Base-by-base conservation (phyloP, 345 rosid genomes). In the Barbarea vulgaris region DNA sequence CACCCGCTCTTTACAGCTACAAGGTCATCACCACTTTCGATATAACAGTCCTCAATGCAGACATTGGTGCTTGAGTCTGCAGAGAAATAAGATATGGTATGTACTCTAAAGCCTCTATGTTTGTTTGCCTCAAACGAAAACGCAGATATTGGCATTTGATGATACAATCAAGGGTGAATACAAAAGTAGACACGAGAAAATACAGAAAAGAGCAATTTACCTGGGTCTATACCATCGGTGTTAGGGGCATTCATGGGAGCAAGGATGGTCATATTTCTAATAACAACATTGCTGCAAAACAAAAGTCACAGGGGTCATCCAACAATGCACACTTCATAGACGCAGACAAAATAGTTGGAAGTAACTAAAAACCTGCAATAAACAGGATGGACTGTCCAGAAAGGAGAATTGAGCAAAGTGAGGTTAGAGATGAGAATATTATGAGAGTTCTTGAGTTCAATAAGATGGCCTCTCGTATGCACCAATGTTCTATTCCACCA, bases 171-270 rank as follows among this genome's bases (percentile, higher is more conserved):
- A 57, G 24, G 63, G 8, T 33, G 42, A n/a, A 17, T 17, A 56
- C 61, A 55, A 56, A 56, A 30, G 39, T 9, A 56, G 24, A 58
- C 63, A 58, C 9, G 8, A 58, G 42, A 34, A 33, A 33, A 33
- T 58, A 33, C 12, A 36, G 46, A 39, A 41, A 3, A 39, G 44
- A 69, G 44, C 2, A 46, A 46, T 17, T 7, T 50, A 77, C 99
- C 99, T 65, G 96, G 98, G 57, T 93, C 99, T 73, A 96, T 89
- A 30, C 99, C 99, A 76, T 96, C 99, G 0, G 99, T 91, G 84
- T 96, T 96, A 51, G 98, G 99, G 8, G 99, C 98, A 80, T 88
- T 85, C 34, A 90, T 88, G 13, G 97, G 99, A 73, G 99, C 93
- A 84, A 87, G 83, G 76, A 96, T 88, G 19, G 94, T 91, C 98